A percentile compares a stretch with the other conserved stretches of the same genome.
These are phyloP conservation scores for Rhodamnia rubescens DNA, from an alignment of 345 rosid species.

Conservation along the genomic window DNA sequence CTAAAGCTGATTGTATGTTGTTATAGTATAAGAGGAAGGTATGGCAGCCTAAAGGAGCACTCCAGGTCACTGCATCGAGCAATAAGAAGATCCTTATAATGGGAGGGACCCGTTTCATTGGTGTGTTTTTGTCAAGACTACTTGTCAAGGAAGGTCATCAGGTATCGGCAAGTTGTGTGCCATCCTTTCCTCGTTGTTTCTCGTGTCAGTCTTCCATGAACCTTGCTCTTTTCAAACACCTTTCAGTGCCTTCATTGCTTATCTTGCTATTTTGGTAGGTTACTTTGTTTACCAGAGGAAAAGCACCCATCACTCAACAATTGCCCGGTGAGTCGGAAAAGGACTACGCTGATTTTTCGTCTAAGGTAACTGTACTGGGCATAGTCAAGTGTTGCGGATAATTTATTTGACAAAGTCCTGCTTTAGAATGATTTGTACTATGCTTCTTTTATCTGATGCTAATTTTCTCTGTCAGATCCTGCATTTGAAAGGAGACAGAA, in stretches of 20 bases:
- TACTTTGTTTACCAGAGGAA: slow-evolving; percentile 89
- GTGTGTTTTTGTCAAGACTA: slow-evolving; percentile 78
- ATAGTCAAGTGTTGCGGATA: neutral
- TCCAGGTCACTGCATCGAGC: slow-evolving; percentile 63
- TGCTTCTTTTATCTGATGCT: neutral
- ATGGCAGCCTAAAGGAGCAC: slow-evolving; percentile 53
- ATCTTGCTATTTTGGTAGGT: slow-evolving; percentile 38
- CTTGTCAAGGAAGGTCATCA: slow-evolving; percentile 92
- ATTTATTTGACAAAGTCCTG: neutral
- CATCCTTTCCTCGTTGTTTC: neutral
- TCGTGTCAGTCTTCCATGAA: neutral
- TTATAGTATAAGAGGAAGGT: slow-evolving; percentile 68
- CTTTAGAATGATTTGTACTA: neutral
- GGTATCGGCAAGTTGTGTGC: slow-evolving; percentile 19
- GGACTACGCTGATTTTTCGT: slow-evolving; percentile 76
- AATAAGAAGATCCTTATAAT: slow-evolving; percentile 84
- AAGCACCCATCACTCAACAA: slow-evolving; percentile 77
- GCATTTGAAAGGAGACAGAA: slow-evolving; percentile 97
- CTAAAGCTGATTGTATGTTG: neutral
- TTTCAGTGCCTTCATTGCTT: neutral
- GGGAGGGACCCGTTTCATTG: slow-evolving; percentile 96
- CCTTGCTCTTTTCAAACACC: neutral
- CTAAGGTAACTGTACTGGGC: slow-evolving; percentile 37
- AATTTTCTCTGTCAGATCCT: slow-evolving; percentile 36
- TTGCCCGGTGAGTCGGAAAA: slow-evolving; percentile 86